These are phyloP conservation scores for Cytospora piceicola DNA, from an alignment of 2,329 filamentous ascomycete genomes.

Conservation along the genomic window DNA sequence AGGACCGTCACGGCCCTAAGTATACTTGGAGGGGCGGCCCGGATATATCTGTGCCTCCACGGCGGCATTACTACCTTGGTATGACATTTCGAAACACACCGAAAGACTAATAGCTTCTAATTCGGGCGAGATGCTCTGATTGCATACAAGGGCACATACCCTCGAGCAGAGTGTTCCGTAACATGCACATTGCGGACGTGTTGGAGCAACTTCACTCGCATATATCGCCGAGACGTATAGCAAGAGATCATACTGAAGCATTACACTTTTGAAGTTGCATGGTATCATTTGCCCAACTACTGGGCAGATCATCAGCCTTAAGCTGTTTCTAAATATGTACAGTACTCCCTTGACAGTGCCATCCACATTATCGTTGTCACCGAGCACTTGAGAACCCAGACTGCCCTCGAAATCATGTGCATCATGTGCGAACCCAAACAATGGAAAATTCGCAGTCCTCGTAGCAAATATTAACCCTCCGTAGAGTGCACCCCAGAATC, in stretches of 20 bases:
- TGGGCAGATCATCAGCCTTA: not conserved
- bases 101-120: no score
- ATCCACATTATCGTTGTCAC: not conserved
- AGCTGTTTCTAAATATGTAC: not conserved
- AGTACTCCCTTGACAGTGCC: not conserved
- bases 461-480: not conserved
- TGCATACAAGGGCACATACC: no score
- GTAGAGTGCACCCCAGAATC: not conserved
- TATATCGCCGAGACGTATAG: not conserved
- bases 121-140: no score
- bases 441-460: not conserved
- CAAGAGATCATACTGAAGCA: not conserved
- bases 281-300: not conserved
- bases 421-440: not conserved
- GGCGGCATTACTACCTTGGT: no score
- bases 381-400: not conserved
- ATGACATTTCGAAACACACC: no score
- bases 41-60: no score
- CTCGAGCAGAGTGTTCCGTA: no score
- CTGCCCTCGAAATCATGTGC: not conserved
- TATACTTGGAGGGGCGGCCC: no score
- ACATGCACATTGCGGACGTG: no score
- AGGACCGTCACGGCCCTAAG: no score
- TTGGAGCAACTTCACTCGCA: not conserved
- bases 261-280: not conserved